A percentile compares a stretch with the other conserved stretches of the same genome.
Conservation (phyloP, 2,329 filamentous ascomycete species). For the Apiospora kogelbergensis region DNA sequence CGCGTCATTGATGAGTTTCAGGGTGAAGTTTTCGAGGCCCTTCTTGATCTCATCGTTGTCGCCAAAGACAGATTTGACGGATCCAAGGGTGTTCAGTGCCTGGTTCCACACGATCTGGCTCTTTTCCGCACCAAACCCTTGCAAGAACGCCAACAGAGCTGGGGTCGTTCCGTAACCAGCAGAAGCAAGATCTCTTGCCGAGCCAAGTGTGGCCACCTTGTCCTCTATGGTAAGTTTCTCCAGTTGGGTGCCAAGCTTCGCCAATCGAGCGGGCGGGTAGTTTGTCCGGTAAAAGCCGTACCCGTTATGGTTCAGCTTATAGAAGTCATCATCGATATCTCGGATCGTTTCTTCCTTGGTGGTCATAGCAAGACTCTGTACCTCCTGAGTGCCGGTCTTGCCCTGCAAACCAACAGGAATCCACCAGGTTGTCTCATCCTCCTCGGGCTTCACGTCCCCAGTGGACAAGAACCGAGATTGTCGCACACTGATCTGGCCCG, state of each 20-base stretch:
- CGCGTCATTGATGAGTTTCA: conserved; percentile 73
- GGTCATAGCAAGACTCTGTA: conserved; percentile 68
- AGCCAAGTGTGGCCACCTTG: conserved; percentile 89
- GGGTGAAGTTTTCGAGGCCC: conserved; percentile 74
- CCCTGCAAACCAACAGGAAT: conserved; percentile 84
- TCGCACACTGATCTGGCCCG: conserved; percentile 76
- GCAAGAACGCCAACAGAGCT: conserved; percentile 77
- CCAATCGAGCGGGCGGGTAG: conserved; percentile 81
- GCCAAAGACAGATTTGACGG: conserved; percentile 82
- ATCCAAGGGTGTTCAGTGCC: conserved; percentile 72
- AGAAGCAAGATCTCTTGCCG: conserved; percentile 84
- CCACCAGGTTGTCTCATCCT: conserved; percentile 95
- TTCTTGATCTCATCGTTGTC: conserved; percentile 70
- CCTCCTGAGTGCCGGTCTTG: conserved; percentile 62
- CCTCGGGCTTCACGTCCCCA: conserved; percentile 86
- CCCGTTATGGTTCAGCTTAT: conserved; percentile 89
- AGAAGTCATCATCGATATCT: conserved; percentile 76
- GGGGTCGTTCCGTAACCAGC: conserved; percentile 82
- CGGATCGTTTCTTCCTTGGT: conserved; percentile 75
- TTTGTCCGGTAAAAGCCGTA: conserved; percentile 91
- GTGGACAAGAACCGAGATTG: conserved; percentile 90
- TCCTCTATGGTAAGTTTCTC: conserved; percentile 79
- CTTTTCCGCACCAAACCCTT: conserved; percentile 78
- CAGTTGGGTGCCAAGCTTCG: conserved; percentile 75
- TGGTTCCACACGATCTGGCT: conserved; percentile 91